Evolutionary conservation across 345 rosid species (phyloP).

Genomic region (Aegle marmelos): DNA sequence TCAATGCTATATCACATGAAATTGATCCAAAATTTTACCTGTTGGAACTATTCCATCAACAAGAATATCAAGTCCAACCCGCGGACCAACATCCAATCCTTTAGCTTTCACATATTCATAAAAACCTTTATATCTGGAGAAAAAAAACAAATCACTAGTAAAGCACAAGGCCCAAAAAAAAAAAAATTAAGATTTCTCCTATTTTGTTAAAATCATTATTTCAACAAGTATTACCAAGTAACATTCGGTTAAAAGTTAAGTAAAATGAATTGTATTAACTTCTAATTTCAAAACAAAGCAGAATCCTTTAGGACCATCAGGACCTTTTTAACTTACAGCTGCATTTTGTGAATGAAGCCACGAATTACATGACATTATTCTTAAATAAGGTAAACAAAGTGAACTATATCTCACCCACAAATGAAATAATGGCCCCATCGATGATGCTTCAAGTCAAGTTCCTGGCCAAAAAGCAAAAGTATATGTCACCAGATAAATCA

Average conservation of each 20-base stretch:
- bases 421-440: slow-evolving; percentile 96
- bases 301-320: not conserved
- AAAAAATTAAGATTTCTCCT: not conserved
- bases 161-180: not conserved
- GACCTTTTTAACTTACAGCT: not conserved
- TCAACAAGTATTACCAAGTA: not conserved
- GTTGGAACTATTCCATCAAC: slow-evolving; percentile 96
- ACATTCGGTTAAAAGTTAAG: not conserved
- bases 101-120: slow-evolving; percentile 70
- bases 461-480: slow-evolving; percentile 44
- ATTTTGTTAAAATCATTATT: not conserved
- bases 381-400: too few relatives aligned
- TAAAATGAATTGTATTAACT: not conserved
- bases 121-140: slow-evolving; percentile 79
- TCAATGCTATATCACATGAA: not conserved
- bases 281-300: not conserved
- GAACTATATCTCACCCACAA: slow-evolving; percentile 63
- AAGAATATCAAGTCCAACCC: slow-evolving; percentile 82
- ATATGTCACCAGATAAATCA: not conserved
- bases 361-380: too few relatives aligned
- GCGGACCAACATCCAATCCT: slow-evolving; percentile 63
- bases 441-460: slow-evolving; percentile 81
- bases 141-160: not conserved
- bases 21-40: slow-evolving; percentile 36
- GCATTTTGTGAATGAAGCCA: not conserved